Evolutionary conservation across 768 basidiomycete species (phyloP).

Genomic region (Calocybe indica): DNA sequence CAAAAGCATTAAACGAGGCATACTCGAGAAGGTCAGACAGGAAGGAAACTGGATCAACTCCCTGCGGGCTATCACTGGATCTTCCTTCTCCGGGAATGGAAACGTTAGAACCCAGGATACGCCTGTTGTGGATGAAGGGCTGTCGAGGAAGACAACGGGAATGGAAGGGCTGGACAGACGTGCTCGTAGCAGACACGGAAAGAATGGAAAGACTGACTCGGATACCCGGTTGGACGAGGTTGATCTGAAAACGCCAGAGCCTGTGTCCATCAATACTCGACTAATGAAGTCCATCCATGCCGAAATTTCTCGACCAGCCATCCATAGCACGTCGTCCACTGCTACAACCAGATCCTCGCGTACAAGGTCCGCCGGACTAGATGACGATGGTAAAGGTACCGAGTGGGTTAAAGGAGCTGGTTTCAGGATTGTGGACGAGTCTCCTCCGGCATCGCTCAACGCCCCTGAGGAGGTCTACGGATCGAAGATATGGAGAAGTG

Average conservation of each 20-base stretch:
- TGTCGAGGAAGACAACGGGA: not conserved
- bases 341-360: constrained; percentile 9
- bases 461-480: constrained; percentile 9
- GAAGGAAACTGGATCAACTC: constrained; percentile 27
- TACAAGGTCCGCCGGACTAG: constrained; percentile 10
- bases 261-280: constrained; percentile 3
- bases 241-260: constrained; percentile 2
- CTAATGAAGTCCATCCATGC: not conserved
- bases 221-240: constrained; percentile 17
- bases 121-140: constrained; percentile 1
- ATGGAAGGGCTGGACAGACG: constrained; percentile 5
- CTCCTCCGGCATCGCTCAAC: constrained; percentile 14
- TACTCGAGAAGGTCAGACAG: constrained; percentile 36
- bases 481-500: constrained; percentile 4
- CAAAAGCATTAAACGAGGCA: constrained; percentile 46
- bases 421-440: constrained; percentile 37
- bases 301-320: not conserved
- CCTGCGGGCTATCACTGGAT: constrained; percentile 17
- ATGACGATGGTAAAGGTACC: constrained; percentile 16
- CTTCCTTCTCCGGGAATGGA: constrained; percentile 11
- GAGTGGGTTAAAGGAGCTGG: constrained; percentile 27
- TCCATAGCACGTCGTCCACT: constrained; percentile 5
- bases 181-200: constrained; percentile 7
- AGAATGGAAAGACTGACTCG: constrained; percentile 19
- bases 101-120: constrained; percentile 4